Evolutionary conservation across 2,329 filamentous ascomycete genomes (phyloP), one percentile per base, ranked within the genome.

Genomic region (Penicillium expansum): DNA sequence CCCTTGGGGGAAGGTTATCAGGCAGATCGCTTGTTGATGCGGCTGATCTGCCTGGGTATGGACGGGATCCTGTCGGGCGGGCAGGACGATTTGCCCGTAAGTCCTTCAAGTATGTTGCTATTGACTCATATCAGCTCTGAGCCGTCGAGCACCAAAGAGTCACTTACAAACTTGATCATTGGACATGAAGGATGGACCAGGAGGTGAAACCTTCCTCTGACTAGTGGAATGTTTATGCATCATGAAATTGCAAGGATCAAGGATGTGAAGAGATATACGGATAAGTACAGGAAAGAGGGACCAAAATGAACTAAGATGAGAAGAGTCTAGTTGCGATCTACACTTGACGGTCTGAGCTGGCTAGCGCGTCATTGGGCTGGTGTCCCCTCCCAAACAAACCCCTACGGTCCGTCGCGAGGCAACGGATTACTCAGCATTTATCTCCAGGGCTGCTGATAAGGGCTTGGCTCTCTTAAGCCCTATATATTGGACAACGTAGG

Each of bases 41-140:
- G 8, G 71, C 65, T 62, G 78, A 74, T 61, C 79, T 81, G 22
- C 79, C 75, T 11, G 84, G 85, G 44, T 82, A 76, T 42, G 85
- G 85, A 54, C 85, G 76, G 44, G 85, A 85, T 57, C 85, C 85
- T 49, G 78, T 83, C 6, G 85, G 85, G 59, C 85, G 80, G 7
- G 79, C 72, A 52, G 80, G 80, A 54, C 81, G 80, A 67, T 82
- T 84, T 55, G 76, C 78, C 63, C 85, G 82, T 27, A 87, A 79
- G 59, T 85, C 82, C 60, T 81, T 79, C 45, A 87, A 76, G 69
- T 86, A 87, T 56, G 74, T 79, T 57, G 81, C 84, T 87, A 70
- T 62, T 60, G 49, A 24, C 42, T 59, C 30, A 45, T 38, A 52
- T 64, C 58, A 66, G 58, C 20, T 35, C 30, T 1, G 29, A 18